Percentiles rank a stretch among this genome's conserved stretches.
Conservation (phyloP, 225 moss, liverwort and hornwort genomes). For the Polytrichum formosum region DNA sequence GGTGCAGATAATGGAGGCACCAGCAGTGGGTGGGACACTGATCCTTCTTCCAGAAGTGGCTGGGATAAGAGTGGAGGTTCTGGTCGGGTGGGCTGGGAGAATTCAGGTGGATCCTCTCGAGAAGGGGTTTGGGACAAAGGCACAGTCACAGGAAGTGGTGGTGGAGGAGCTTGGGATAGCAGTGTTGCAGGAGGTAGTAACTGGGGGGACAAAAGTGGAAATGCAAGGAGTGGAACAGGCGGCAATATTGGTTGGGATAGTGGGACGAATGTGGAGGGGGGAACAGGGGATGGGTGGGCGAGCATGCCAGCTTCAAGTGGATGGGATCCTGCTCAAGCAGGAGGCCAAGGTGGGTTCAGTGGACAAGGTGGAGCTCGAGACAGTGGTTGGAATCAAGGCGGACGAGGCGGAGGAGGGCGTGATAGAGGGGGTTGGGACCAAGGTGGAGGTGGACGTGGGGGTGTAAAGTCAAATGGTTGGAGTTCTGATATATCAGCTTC, state of each 20-base stretch:
- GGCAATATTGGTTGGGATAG: slow-evolving; percentile 42
- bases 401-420: slow-evolving; percentile 6
- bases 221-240: slow-evolving; percentile 19
- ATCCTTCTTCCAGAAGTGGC: slow-evolving; percentile 13
- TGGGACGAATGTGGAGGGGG: slow-evolving; percentile 30
- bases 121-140: slow-evolving; percentile 37
- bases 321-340: neutral
- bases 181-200: slow-evolving; percentile 15
- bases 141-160: slow-evolving; percentile 33
- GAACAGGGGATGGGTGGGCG: slow-evolving; percentile 30
- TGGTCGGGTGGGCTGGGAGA: slow-evolving; percentile 21
- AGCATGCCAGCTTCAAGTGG: slow-evolving; percentile 24
- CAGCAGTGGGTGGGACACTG: slow-evolving; percentile 18
- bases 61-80: slow-evolving; percentile 9
- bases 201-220: slow-evolving; percentile 27
- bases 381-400: neutral
- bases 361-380: slow-evolving; percentile 3
- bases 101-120: neutral
- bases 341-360: slow-evolving; percentile 1
- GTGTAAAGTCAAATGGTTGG: slow-evolving; percentile 6
- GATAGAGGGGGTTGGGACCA: slow-evolving; percentile 5
- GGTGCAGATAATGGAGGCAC: slow-evolving; percentile 32
- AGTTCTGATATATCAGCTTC: neutral
- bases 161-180: slow-evolving; percentile 41
- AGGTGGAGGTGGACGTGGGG: slow-evolving; percentile 1